These are phyloP conservation scores for Adansonia madagascariensis DNA, from an alignment of 441 rosid genomes.

Conservation along the genomic window DNA sequence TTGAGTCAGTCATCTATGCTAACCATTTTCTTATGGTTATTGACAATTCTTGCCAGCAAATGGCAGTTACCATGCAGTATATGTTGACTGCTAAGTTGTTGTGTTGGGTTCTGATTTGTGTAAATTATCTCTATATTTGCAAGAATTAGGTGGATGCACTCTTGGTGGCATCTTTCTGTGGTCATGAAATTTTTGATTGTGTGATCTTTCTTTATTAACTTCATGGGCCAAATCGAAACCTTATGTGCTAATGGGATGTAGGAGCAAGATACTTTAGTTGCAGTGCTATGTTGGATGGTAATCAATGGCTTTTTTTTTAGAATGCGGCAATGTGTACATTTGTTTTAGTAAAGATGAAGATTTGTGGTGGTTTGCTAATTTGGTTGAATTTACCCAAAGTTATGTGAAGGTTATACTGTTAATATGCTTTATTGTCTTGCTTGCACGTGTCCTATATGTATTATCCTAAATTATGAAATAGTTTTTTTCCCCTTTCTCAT, in stretches of 20 bases:
- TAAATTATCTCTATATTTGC: neutral
- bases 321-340: neutral
- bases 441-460: neutral
- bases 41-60: neutral
- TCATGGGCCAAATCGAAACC: conserved; percentile 19
- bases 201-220: neutral
- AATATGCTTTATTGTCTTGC: neutral
- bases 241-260: neutral
- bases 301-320: neutral
- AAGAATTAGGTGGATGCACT: neutral
- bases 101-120: neutral
- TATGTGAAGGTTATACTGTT: conserved; percentile 12
- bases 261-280: conserved; percentile 1
- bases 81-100: neutral
- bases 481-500: neutral
- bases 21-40: neutral
- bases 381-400: neutral
- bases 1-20: neutral
- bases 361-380: neutral
- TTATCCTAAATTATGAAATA: neutral
- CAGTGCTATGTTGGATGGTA: conserved; percentile 19
- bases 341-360: neutral
- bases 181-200: neutral
- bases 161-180: conserved; percentile 6
- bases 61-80: neutral